Base-by-base conservation (phyloP, 1,284 basidiomycete species). In the Bjerkandera adusta region DNA sequence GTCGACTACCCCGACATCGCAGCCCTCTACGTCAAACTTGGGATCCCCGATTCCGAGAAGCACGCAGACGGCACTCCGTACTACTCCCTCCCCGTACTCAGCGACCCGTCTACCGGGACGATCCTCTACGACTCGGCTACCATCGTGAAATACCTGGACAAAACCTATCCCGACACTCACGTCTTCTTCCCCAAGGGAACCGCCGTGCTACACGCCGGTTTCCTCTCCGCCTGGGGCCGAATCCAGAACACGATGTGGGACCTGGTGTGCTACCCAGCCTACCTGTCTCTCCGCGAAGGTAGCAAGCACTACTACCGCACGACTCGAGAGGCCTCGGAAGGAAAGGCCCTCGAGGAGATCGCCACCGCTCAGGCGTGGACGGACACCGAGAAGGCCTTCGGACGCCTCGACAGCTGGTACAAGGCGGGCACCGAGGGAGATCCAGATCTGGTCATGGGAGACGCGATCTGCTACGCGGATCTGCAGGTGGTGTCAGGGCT, bases 1-100 rank as follows among this genome's bases (percentile, higher is more conserved):
- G 53, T 66, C 29, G 61, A 63, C 42, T 61, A 57, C 40, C 57
- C 63, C 7, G 62, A 66, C 49, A 65, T 66, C 45, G 60, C 48
- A 27, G 25, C 49, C 16, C 43, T 57, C 16, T 51, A 54, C 33
- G 47, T 55, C 36, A 57, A 58, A 35, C 33, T 63, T 33, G 57
- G 57, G 27, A 50, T 57, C 18, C 20, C 38, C n/a, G 46, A 58
- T 3, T 47, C 52, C 5, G 33, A 15, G n/a, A 35, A 13, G 11
- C 27, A 45, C 32, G 27, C 41, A 10, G 51, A 56, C 37, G 57
- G 60, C 33, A 27, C 36, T 3, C 51, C 53, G 2, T 40, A 49
- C 21, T 57, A 60, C 52, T 57, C 55, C 21, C 51, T 59, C 11
- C 59, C 61, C 7, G 51, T 54, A 40, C 56, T 62, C 36, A 47